Evolutionary conservation across 2,329 filamentous ascomycete genomes (phyloP), one percentile per base, ranked within the genome.

Genomic region (Pseudopyrenochaeta lycopersici): DNA sequence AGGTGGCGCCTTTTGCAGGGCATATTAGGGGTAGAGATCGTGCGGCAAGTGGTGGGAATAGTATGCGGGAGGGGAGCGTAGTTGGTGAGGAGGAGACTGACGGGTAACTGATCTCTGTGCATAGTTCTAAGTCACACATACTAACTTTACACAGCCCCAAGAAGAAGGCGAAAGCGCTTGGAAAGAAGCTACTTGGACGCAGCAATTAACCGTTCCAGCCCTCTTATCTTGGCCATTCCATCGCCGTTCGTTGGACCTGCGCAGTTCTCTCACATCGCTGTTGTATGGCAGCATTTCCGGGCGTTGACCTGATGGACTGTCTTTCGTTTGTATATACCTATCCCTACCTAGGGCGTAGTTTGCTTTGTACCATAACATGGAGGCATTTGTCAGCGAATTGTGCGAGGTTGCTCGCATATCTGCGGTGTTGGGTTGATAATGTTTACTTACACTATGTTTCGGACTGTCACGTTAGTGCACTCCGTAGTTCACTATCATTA

Each of bases 1-100:
- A 64, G 4, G 66, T 74, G 2, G 66, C 66, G 12, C 67, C 68
- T 1, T 71, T 73, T 55, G 49, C 54, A 2, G 56, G 58, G 3
- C 62, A 70, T 29, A 55, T 57, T 14, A 31, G 58, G 4, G 56
- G 42, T 1, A 48, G 62, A 15, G 64, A 62, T 1, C 31, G 56
- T 1, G 59, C 65, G 1, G 55, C 46, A 12, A 59, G 53, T 35
- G 46, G 44, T 3, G 62, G 58, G 0, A 46, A 51, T 9, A 60
- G 54, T 35, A 56, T 61, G 55, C 17, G 61, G 51, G 52, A 52
- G 7, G 60, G 49, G 15, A 60, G 55, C 17, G 46, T 50, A n/a
- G 52, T 58, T 36, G 47, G 60, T 23, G 62, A 60, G 18, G 62
- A 51, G 23, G 54, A 58, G n/a, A 60, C 60, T 36, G 63, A 68